Percentiles rank a stretch among this genome's conserved stretches.
phyloP scores from a whole-genome alignment of 2,329 filamentous ascomycete genomes.

The Aureobasidium uvarum region DNA sequence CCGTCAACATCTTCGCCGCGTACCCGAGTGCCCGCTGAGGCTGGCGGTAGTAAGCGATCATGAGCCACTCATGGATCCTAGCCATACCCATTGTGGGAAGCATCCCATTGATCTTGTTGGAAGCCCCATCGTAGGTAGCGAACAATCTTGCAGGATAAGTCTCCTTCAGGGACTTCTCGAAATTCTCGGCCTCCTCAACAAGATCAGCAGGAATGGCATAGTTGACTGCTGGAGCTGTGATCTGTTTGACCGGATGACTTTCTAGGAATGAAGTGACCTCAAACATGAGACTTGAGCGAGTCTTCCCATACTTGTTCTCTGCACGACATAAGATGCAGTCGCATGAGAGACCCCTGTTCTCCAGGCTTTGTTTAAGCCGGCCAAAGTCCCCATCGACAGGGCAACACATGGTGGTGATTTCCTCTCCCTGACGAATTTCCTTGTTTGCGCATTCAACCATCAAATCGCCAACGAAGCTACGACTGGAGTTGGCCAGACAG shows the following conservation, averaged over 20 bases:
- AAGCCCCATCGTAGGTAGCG: too few species aligned
- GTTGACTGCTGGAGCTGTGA: not conserved
- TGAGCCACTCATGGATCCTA: not conserved
- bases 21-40: not conserved
- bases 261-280: not conserved
- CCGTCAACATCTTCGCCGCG: not conserved
- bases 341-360: not conserved
- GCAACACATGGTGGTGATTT: not conserved
- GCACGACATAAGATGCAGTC: not conserved
- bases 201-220: not conserved
- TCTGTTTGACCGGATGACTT: not conserved
- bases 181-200: not conserved
- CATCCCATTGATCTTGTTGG: not conserved
- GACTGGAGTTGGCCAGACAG: not conserved
- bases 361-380: not conserved
- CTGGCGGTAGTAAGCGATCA: not conserved
- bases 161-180: not conserved
- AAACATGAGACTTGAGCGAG: not conserved
- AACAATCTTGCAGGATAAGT: not conserved
- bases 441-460: constrained; percentile 5
- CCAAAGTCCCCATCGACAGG: not conserved
- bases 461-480: not conserved
- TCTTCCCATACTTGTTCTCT: not conserved
- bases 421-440: not conserved
- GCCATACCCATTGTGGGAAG: not conserved